Evolutionary conservation across 164 flowering plant genomes (phyloP), one percentile per base, ranked within the genome.

Genomic region (Kingdonia uniflora): DNA sequence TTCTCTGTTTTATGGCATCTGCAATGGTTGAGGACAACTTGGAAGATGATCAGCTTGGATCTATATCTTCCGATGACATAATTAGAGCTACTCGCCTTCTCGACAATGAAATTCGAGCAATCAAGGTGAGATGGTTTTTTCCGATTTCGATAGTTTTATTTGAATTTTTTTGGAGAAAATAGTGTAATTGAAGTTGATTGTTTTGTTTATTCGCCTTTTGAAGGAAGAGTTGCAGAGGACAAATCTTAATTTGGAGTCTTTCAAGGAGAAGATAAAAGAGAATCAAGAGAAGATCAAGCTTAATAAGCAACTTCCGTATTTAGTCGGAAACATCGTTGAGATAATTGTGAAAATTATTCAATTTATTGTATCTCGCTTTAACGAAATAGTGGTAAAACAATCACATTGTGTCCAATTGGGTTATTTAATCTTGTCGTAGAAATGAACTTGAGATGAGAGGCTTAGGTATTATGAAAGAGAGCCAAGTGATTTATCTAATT

Each of bases 291-390:
- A 84, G 68, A 87, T 84, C 52, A 87, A 87, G 63, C 79, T 87
- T 42, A 87, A 87, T 62, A 87, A 87, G 70, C 95, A 87, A 62
- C 75, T 87, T 43, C 95, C 95, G 19, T 87, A 84, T 71, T 65
- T 87, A 54, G 95, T 87, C 16, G 95, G 92, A 8, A 87, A 84
- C 70, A 80, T 83, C 20, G 91, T 86, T 58, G 91, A 86, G 91
- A 90, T 85, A 47, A 21, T 8, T 29, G n/a, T n/a, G n/a, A n/a
- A n/a, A n/a, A n/a, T n/a, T n/a, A n/a, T n/a, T n/a, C n/a, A n/a
- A n/a, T n/a, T n/a, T n/a, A n/a, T n/a, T n/a, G n/a, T n/a, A n/a
- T n/a, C n/a, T n/a, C n/a, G n/a, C n/a, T n/a, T n/a, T n/a, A n/a
- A n/a, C n/a, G n/a, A n/a, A n/a, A n/a, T n/a, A n/a, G n/a, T n/a